phyloP scores from a whole-genome alignment of 2,329 filamentous ascomycete genomes.

The Didymella segeticola region DNA sequence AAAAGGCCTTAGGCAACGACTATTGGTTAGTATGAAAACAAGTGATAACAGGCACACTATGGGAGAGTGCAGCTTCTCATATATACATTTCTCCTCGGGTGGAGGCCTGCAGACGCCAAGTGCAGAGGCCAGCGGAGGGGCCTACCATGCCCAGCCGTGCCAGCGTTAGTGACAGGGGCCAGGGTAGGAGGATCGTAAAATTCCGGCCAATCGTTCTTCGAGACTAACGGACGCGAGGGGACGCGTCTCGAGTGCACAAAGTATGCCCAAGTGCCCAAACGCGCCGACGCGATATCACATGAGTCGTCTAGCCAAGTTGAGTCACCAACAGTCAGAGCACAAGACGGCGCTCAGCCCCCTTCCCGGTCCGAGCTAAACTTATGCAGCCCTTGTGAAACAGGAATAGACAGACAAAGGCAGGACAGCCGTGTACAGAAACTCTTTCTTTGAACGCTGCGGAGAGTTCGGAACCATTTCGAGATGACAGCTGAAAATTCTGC shows the following conservation, averaged over 20 bases:
- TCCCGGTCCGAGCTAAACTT: slow-evolving; percentile 31
- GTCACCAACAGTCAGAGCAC: slow-evolving; percentile 36
- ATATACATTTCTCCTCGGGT: slow-evolving; percentile 43
- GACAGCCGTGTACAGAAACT: slow-evolving; percentile 19
- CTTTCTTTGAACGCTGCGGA: slow-evolving; percentile 8
- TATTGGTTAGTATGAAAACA: slow-evolving; percentile 31
- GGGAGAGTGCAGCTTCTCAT: slow-evolving; percentile 35
- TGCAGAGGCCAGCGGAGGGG: slow-evolving; percentile 17
- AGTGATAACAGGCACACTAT: slow-evolving; percentile 36
- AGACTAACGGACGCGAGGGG: slow-evolving; percentile 8
- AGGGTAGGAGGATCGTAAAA: slow-evolving; percentile 30
- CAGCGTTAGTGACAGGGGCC: slow-evolving; percentile 40
- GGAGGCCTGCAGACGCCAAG: slow-evolving; percentile 11
- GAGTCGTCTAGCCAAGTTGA: slow-evolving; percentile 27
- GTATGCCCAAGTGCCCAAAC: slow-evolving; percentile 32
- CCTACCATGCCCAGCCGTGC: slow-evolving; percentile 27
- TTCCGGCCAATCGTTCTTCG: slow-evolving; percentile 44
- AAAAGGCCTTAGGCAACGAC: slow-evolving; percentile 43
- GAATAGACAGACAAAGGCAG: slow-evolving; percentile 28
- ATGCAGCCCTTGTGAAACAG: slow-evolving; percentile 43
- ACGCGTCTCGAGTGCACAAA: slow-evolving; percentile 17
- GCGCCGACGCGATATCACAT: slow-evolving; percentile 49
- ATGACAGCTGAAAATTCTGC: slow-evolving; percentile 15
- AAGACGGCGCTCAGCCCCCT: slow-evolving; percentile 26
- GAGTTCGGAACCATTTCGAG: slow-evolving; percentile 12